phyloP scores from a whole-genome alignment of 768 basidiomycete species.

The Lactifluus hygrophoroides region DNA sequence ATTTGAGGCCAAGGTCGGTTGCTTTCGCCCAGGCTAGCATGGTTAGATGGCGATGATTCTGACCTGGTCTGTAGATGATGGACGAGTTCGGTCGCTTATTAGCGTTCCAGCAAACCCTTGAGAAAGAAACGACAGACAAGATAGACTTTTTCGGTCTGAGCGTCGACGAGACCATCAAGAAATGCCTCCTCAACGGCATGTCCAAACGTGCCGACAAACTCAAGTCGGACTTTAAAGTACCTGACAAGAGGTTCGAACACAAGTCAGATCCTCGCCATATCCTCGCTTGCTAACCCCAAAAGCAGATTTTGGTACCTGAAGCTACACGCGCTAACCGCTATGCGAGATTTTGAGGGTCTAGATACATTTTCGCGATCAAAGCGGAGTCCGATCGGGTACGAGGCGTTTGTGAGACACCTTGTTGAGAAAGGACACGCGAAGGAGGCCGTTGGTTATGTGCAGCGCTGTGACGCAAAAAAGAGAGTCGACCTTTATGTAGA shows the following conservation, averaged over 20 bases:
- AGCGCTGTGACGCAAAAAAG: slow-evolving; percentile 75
- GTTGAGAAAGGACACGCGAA: slow-evolving; percentile 63
- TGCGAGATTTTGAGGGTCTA: slow-evolving; percentile 77
- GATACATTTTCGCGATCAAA: slow-evolving; percentile 81
- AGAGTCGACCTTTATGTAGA: slow-evolving; percentile 82
- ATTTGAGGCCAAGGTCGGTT: slow-evolving; percentile 87
- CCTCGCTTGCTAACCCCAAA: background rate
- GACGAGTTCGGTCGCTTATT: slow-evolving; percentile 80
- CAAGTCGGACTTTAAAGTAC: slow-evolving; percentile 84
- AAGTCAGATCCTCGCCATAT: background rate
- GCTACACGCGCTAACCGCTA: slow-evolving; percentile 69
- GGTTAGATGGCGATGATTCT: background rate
- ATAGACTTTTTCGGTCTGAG: slow-evolving; percentile 75
- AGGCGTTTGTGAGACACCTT: slow-evolving; percentile 77
- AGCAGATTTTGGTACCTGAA: slow-evolving; percentile 91
- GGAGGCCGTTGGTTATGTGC: slow-evolving; percentile 72
- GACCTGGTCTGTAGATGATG: slow-evolving; percentile 58
- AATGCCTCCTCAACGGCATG: slow-evolving; percentile 70
- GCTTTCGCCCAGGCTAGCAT: background rate
- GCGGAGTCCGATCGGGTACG: slow-evolving; percentile 93
- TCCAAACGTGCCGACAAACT: slow-evolving; percentile 85
- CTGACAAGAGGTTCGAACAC: slow-evolving; percentile 84
- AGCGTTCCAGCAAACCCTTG: slow-evolving; percentile 74
- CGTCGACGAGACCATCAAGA: slow-evolving; percentile 78
- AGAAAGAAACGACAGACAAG: slow-evolving; percentile 75